Base-by-base conservation (phyloP, 805 yeast species). In the Wickerhamomyces strasburgensis region DNA sequence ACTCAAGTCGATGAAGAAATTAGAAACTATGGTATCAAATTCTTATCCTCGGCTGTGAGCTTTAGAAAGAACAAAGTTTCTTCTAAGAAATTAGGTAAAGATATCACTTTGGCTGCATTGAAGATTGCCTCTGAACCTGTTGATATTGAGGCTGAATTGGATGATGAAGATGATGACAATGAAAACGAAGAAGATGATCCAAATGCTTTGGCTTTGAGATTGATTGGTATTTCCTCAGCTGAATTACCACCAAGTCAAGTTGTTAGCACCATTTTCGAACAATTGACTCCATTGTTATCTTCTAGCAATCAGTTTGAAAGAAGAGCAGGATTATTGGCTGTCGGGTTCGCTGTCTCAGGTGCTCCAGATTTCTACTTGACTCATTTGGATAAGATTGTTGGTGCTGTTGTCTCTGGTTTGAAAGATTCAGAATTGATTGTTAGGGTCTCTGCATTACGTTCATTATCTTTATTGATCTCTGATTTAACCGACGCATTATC, bases 201-300 rank as follows among this genome's bases (percentile, higher is more conserved):
- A 39, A 63, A 79, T 30, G 61, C 82, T 34, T 72, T 87, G 47
- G 95, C 95, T 13, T 71, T 88, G 51, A 77, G 95, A 64, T 67
- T 90, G 41, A 61, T 93, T 37, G 84, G 86, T 36, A 75, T 76
- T 54, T 77, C 90, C 48, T 76, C 98, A 14, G 68, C 80, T 31
- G 88, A 82, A 54, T 70, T 93, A 53, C 96, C 99, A 37, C 96
- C 98, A 34, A 75, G 87, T 29, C 98, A 93, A 62, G 95, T 85
- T 39, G 79, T 89, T 47, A 73, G 70, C 46, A 90, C 96, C 30
- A 71, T 90, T 44, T 70, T 87, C 43, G 84, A 78, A 47, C 74
- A 72, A 47, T 60, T 84, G 45, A 72, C 75, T 31, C 57, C 72
- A 30, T 62, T 80, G 69, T 60, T 80, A 43, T 63, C 75, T 33